Conservation (phyloP, 352 stramenopile species). For the Globisporangium sylvaticum region DNA sequence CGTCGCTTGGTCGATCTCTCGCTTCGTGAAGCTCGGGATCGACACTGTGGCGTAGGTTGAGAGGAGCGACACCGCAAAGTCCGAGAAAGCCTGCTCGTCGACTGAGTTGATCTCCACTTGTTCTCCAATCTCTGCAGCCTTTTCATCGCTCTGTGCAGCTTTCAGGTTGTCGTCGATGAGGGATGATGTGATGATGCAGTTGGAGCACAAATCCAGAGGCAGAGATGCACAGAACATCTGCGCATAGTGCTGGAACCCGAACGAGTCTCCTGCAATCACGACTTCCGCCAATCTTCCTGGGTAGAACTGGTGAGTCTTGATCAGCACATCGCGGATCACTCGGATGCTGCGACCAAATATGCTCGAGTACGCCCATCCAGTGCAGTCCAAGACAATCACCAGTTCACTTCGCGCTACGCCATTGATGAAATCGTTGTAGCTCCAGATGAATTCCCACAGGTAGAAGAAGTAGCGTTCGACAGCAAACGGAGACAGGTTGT, state of each 20-base stretch:
- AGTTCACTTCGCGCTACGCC: slow-evolving; percentile 27
- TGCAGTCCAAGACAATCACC: slow-evolving; percentile 29
- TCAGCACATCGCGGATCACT: slow-evolving; percentile 23
- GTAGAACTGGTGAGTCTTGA: slow-evolving; percentile 25
- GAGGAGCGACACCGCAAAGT: slow-evolving; percentile 28
- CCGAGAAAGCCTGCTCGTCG: slow-evolving; percentile 24
- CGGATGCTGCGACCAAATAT: slow-evolving; percentile 24
- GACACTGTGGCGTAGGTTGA: slow-evolving; percentile 25
- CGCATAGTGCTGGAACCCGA: slow-evolving; percentile 8
- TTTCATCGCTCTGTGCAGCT: background rate
- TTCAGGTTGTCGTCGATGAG: background rate
- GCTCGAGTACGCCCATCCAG: slow-evolving; percentile 22
- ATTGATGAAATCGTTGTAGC: slow-evolving; percentile 31
- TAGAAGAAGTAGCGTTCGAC: slow-evolving; percentile 35
- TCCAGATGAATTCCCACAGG: slow-evolving; percentile 51
- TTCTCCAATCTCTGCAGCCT: background rate
- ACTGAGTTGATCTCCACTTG: background rate
- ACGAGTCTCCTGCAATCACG: slow-evolving; percentile 16
- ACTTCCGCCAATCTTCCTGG: slow-evolving; percentile 22
- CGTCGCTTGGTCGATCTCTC: slow-evolving; percentile 30
- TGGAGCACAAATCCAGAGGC: slow-evolving; percentile 11
- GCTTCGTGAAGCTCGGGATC: slow-evolving; percentile 29
- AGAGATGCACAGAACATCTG: slow-evolving; percentile 16
- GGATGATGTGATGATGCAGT: background rate
- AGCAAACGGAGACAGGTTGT: slow-evolving; percentile 30